A percentile compares a stretch with the other conserved stretches of the same genome.
Evolutionary conservation across 2,329 filamentous ascomycete genomes (phyloP).

Genomic region (Exophiala bonariae): DNA sequence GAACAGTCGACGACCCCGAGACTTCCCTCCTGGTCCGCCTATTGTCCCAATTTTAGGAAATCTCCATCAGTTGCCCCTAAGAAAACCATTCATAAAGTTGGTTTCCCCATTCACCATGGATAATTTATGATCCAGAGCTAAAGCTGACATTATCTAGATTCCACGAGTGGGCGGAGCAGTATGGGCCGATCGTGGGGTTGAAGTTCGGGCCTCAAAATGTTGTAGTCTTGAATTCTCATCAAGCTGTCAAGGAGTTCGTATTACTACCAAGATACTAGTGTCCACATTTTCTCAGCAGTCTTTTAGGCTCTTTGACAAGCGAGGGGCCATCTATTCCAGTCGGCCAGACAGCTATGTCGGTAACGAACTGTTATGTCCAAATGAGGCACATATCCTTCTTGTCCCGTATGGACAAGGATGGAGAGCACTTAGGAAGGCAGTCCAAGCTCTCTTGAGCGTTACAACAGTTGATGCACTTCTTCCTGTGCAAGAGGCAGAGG

Average conservation of each 20-base stretch:
- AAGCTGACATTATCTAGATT: slow-evolving; percentile 13
- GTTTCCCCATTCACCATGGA: background rate
- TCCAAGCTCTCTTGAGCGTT: slow-evolving; percentile 9
- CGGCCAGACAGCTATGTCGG: slow-evolving; percentile 46
- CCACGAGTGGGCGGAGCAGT: slow-evolving; percentile 17
- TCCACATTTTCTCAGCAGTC: background rate
- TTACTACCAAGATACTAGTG: background rate
- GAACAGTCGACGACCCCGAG: too few relatives aligned
- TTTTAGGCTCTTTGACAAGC: slow-evolving; percentile 40
- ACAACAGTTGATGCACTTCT: slow-evolving; percentile 6
- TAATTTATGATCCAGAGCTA: background rate
- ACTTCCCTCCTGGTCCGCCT: slow-evolving; percentile 24
- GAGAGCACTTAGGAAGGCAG: slow-evolving; percentile 35
- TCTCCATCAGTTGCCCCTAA: slow-evolving; percentile 20
- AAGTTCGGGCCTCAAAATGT: slow-evolving; percentile 20
- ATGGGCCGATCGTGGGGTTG: slow-evolving; percentile 18
- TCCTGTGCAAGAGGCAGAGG: slow-evolving; percentile 18
- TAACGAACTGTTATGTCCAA: slow-evolving; percentile 11
- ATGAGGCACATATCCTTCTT: slow-evolving; percentile 28
- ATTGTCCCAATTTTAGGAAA: slow-evolving; percentile 22
- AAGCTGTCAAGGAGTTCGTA: slow-evolving; percentile 17
- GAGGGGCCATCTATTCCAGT: slow-evolving; percentile 39
- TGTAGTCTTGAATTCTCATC: slow-evolving; percentile 20
- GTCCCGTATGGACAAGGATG: slow-evolving; percentile 50
- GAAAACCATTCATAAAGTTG: slow-evolving; percentile 10